Conservation (phyloP, 2,329 filamentous ascomycete genomes). For the Fonsecaea pugnacius region DNA sequence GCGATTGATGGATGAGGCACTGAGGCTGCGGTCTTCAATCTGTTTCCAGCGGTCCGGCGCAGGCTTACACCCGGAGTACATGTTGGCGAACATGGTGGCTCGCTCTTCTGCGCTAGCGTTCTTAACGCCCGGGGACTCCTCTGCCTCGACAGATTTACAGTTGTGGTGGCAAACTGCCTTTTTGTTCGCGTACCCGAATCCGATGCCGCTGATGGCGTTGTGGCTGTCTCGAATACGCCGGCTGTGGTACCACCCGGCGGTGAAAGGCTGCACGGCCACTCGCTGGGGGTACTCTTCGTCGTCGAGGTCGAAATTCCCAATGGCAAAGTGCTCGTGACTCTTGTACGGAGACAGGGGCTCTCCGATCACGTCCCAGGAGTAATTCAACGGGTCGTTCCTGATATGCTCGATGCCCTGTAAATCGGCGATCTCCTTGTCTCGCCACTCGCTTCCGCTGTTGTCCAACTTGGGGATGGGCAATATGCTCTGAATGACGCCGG, state of each 20-base stretch:
- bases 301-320: conserved; percentile 15
- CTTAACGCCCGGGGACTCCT: not conserved
- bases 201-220: conserved; percentile 15
- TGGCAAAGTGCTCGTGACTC: conserved; percentile 12
- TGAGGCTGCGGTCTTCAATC: conserved; percentile 10
- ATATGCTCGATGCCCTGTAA: conserved; percentile 8
- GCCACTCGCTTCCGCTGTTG: conserved; percentile 4
- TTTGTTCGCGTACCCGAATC: conserved; percentile 8
- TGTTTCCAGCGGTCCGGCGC: conserved; percentile 4
- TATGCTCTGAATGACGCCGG: conserved; percentile 16
- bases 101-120: conserved; percentile 2
- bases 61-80: conserved; percentile 9
- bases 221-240: conserved; percentile 4
- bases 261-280: conserved; percentile 10
- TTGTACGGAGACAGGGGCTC: conserved; percentile 13
- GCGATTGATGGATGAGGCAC: conserved; percentile 6
- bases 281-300: conserved; percentile 14
- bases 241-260: conserved; percentile 1
- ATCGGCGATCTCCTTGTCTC: conserved; percentile 9
- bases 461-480: conserved; percentile 11
- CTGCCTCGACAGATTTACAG: conserved; percentile 4
- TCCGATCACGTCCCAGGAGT: conserved; percentile 18
- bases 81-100: conserved; percentile 5
- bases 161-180: not conserved
- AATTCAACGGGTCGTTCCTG: conserved; percentile 4